These are phyloP conservation scores for Anacardium occidentale DNA, from an alignment of 345 rosid species.

Conservation along the genomic window DNA sequence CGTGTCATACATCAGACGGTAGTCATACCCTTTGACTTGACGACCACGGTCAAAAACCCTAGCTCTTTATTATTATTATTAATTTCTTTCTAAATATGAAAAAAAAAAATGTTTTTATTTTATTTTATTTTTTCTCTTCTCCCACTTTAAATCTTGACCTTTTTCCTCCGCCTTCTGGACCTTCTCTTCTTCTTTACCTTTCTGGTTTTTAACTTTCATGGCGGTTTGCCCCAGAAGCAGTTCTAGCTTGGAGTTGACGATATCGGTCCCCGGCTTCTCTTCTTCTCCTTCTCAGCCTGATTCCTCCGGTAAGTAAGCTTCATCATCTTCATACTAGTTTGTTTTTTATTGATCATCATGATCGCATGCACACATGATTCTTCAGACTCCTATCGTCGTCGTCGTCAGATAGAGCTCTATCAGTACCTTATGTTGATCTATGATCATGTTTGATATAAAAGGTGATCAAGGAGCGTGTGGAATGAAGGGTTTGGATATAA, in stretches of 20 bases:
- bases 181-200: conserved; percentile 3
- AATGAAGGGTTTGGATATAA: conserved; percentile 67
- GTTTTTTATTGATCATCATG: no score
- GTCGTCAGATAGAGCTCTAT: no score
- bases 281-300: conserved; percentile 46
- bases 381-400: no score
- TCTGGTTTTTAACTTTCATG: conserved; percentile 30
- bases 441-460: background rate
- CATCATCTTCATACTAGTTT: background rate
- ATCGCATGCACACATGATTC: no score
- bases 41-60: conserved; percentile 48
- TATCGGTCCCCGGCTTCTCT: conserved; percentile 80
- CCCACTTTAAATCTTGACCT: conserved; percentile 20
- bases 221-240: conserved; percentile 52
- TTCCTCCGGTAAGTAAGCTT: conserved; percentile 43
- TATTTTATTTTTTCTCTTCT: background rate
- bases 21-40: conserved; percentile 49
- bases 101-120: background rate
- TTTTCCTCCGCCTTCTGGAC: conserved; percentile 19
- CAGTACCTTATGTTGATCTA: no score
- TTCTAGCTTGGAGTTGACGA: conserved; percentile 78
- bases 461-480: conserved; percentile 25
- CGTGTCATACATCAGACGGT: conserved; percentile 51
- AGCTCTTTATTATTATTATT: background rate
- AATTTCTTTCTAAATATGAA: background rate